Evolutionary conservation across 2,329 filamentous ascomycete genomes (phyloP).

Genomic region (Apiospora rasikravindrae): DNA sequence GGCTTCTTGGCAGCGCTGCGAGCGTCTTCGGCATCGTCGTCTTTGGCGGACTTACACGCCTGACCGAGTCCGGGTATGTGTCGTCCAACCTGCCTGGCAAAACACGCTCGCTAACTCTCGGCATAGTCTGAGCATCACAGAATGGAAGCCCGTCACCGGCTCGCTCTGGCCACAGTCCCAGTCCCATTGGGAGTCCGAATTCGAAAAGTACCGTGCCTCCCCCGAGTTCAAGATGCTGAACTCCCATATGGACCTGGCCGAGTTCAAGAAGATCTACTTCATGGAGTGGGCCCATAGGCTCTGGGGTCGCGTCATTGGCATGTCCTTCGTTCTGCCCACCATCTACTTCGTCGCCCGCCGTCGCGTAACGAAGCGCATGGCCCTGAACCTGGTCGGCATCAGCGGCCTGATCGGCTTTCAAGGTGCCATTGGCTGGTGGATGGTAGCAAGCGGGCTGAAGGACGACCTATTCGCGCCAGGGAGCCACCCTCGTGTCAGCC

Average conservation of each 20-base stretch:
- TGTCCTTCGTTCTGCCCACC: constrained; percentile 88
- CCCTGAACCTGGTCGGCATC: constrained; percentile 79
- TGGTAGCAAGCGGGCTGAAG: constrained; percentile 96
- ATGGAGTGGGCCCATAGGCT: constrained; percentile 98
- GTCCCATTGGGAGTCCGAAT: constrained; percentile 90
- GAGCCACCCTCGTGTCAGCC: constrained; percentile 87
- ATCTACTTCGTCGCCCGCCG: constrained; percentile 85
- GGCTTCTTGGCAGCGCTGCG: constrained; percentile 87
- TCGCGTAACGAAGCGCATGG: constrained; percentile 79
- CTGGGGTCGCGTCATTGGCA: constrained; percentile 90
- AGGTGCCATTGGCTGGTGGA: constrained; percentile 98
- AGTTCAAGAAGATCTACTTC: constrained; percentile 99
- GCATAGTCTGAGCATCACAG: constrained; percentile 82
- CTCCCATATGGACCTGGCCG: constrained; percentile 86
- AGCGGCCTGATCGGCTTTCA: constrained; percentile 91
- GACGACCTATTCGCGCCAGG: constrained; percentile 94
- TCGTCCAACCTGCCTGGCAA: neutral
- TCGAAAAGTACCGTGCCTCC: constrained; percentile 87
- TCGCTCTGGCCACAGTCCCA: constrained; percentile 80
- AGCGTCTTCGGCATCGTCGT: constrained; percentile 98
- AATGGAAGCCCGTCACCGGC: constrained; percentile 97
- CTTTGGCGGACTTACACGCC: constrained; percentile 88
- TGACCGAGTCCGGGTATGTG: constrained; percentile 91
- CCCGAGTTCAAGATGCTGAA: constrained; percentile 94
- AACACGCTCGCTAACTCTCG: neutral